Evolutionary conservation across 202 grass and related monocot species (phyloP).

Genomic region (Saccharum hybrid): DNA sequence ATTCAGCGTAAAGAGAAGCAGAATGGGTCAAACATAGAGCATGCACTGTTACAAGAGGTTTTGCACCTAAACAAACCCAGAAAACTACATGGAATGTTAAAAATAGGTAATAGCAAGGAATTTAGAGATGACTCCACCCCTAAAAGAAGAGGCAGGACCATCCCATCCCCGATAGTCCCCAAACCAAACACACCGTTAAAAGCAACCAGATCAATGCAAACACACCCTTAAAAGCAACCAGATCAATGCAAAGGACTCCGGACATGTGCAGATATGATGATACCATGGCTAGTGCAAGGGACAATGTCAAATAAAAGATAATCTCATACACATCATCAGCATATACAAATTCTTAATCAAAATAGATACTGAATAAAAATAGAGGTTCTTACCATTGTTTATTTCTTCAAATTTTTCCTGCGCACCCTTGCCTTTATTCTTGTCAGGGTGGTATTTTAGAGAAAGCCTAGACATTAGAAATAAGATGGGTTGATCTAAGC

Average conservation of each 20-base stretch:
- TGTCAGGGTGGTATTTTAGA: conserved; percentile 94
- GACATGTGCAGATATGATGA: background rate
- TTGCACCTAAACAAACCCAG: conserved; percentile 10
- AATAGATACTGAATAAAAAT: background rate
- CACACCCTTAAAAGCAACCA: background rate
- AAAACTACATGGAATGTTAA: conserved; percentile 11
- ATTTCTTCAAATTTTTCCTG: conserved; percentile 92
- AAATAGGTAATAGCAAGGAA: background rate
- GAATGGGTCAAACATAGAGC: conserved; percentile 7
- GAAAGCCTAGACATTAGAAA: conserved; percentile 63
- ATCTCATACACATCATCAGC: background rate
- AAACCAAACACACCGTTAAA: background rate
- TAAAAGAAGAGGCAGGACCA: background rate
- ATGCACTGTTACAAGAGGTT: background rate
- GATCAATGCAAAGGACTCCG: background rate
- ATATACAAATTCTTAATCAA: background rate
- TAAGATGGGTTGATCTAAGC: background rate
- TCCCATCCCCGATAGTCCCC: background rate
- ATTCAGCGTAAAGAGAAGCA: conserved; percentile 27
- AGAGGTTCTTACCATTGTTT: conserved; percentile 76
- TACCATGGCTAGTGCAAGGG: background rate
- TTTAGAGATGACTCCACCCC: background rate
- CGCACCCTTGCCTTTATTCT: conserved; percentile 88
- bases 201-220: background rate
- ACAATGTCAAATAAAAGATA: conserved; percentile 14